Conservation (phyloP, 108 stramenopile genomes). For the Pseudonitzschia delicatissima region DNA sequence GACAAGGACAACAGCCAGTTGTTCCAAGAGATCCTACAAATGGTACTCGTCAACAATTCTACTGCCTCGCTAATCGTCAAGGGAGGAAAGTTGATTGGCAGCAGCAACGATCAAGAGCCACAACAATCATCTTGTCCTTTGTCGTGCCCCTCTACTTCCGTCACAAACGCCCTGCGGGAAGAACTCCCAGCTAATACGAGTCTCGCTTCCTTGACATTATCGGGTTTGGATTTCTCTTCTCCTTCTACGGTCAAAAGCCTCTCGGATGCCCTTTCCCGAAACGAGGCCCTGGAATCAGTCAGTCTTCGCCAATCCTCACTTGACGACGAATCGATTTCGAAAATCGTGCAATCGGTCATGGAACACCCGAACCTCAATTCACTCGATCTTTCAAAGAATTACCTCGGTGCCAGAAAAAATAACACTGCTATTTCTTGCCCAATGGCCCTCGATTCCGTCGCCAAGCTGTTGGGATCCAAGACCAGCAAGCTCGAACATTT, state of each 20-base stretch:
- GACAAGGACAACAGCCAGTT: background rate
- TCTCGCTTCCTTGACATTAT: background rate
- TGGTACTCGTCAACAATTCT: background rate
- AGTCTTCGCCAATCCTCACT: background rate
- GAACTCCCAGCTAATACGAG: background rate
- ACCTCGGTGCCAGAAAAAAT: background rate
- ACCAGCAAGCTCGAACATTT: background rate
- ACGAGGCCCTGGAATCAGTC: background rate
- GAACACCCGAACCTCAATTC: background rate
- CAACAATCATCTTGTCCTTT: background rate
- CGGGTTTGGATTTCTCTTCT: background rate
- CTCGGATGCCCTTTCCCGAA: background rate
- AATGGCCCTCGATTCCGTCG: slow-evolving; percentile 1
- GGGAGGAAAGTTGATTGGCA: background rate
- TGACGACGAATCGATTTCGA: background rate
- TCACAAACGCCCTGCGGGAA: background rate
- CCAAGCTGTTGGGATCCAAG: background rate
- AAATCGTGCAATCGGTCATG: background rate
- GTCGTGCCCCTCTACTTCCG: background rate
- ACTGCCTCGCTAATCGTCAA: background rate
- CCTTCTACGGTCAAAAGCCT: background rate
- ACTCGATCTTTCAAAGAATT: slow-evolving; percentile 3
- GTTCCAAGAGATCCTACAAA: background rate
- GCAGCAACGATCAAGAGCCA: background rate
- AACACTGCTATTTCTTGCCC: background rate